These are phyloP conservation scores for Ganoderma multipileum DNA, from an alignment of 1,284 basidiomycete genomes.

Conservation along the genomic window DNA sequence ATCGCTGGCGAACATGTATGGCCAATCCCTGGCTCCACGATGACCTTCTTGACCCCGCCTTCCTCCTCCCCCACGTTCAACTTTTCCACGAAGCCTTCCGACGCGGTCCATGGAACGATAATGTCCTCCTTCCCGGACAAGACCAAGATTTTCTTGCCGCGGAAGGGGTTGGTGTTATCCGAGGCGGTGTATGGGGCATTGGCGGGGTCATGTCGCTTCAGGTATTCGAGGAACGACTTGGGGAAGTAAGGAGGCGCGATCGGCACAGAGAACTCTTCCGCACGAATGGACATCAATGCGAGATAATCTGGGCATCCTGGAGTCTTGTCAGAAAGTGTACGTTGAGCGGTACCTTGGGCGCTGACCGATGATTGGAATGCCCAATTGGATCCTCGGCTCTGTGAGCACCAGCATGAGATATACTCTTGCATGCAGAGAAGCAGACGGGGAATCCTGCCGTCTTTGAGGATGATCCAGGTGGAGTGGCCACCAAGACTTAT, in stretches of 20 bases:
- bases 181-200: constrained; percentile 44
- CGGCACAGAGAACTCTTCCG: constrained; percentile 49
- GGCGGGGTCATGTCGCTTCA: constrained; percentile 54
- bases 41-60: constrained; percentile 54
- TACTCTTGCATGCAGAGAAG: not conserved
- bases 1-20: constrained; percentile 63
- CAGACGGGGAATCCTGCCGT: constrained; percentile 50
- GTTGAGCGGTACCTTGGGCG: not conserved
- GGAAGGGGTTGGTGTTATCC: constrained; percentile 59
- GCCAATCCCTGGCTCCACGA: constrained; percentile 54
- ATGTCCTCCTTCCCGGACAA: constrained; percentile 64
- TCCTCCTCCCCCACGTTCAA: constrained; percentile 53
- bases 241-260: constrained; percentile 70
- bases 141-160: constrained; percentile 73
- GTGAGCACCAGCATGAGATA: constrained; percentile 32
- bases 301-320: constrained; percentile 73
- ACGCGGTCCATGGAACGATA: constrained; percentile 63
- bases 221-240: constrained; percentile 52
- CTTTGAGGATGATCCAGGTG: constrained; percentile 71
- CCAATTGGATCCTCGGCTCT: constrained; percentile 74
- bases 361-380: constrained; percentile 76
- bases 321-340: not conserved
- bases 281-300: constrained; percentile 65
- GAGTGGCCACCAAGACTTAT: constrained; percentile 83
- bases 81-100: constrained; percentile 55